Evolutionary conservation across 1,284 basidiomycete species (phyloP).

Genomic region (Agroathelia rolfsii): DNA sequence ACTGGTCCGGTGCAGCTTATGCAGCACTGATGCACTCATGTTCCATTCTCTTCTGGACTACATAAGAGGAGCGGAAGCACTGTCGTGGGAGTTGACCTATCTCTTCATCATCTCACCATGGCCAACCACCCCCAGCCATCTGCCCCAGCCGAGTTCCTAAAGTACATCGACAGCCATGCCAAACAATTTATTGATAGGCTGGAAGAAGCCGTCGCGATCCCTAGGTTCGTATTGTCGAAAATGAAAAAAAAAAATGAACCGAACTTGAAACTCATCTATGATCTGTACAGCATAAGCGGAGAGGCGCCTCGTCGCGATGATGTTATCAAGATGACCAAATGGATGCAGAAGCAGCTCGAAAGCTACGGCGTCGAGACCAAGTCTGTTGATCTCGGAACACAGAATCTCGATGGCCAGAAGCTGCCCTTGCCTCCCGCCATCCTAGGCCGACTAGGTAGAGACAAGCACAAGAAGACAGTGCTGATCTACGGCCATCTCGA

Average conservation of each 20-base stretch:
- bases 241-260: not conserved
- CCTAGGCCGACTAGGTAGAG: conserved; percentile 76
- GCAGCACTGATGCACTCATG: too few relatives aligned
- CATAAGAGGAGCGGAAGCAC: too few relatives aligned
- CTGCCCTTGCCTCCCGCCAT: conserved; percentile 83
- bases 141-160: conserved; percentile 37
- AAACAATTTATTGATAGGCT: conserved; percentile 72
- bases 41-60: too few relatives aligned
- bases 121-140: too few relatives aligned
- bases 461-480: conserved; percentile 85
- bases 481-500: conserved; percentile 90
- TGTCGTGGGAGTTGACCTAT: too few relatives aligned
- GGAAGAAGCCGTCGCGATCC: conserved; percentile 79
- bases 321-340: conserved; percentile 78
- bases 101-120: conserved; percentile 17
- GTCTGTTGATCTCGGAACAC: conserved; percentile 71
- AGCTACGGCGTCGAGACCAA: conserved; percentile 69
- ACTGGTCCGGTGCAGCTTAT: too few relatives aligned
- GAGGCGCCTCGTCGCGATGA: conserved; percentile 60
- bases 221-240: conserved; percentile 51
- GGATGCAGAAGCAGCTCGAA: conserved; percentile 65
- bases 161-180: conserved; percentile 65
- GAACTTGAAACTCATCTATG: conserved; percentile 2
- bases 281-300: conserved; percentile 46
- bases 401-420: conserved; percentile 71